These are phyloP conservation scores for Aspergillus viridinutans DNA, from an alignment of 2,329 filamentous ascomycete genomes.

Conservation along the genomic window DNA sequence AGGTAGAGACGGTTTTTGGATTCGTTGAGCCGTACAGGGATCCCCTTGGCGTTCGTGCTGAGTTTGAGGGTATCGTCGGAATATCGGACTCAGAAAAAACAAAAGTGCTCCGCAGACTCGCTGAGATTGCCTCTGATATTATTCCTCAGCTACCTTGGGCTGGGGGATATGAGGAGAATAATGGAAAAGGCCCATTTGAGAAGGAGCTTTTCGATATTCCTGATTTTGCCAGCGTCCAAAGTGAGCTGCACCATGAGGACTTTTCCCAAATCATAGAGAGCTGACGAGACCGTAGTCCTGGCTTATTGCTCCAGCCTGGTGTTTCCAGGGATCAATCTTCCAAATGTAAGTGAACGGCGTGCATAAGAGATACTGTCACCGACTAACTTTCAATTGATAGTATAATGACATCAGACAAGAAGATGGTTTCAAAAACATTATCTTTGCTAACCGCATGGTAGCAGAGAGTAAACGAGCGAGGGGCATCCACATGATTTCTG, in stretches of 20 bases:
- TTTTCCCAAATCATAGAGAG: neutral
- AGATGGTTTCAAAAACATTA: conserved; percentile 86
- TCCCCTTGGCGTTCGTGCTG: conserved; percentile 50
- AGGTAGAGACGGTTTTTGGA: conserved; percentile 51
- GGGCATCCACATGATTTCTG: conserved; percentile 11
- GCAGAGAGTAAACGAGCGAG: conserved; percentile 11
- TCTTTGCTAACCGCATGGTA: conserved; percentile 51
- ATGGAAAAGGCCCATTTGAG: conserved; percentile 33
- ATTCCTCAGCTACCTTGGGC: conserved; percentile 27
- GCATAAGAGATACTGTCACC: neutral
- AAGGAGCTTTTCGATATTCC: conserved; percentile 20
- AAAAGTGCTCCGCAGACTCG: conserved; percentile 10
- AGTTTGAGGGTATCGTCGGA: conserved; percentile 49
- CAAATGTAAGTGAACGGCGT: conserved; percentile 43
- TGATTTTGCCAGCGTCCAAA: conserved; percentile 16
- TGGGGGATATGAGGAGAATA: conserved; percentile 19
- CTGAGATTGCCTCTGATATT: conserved; percentile 5
- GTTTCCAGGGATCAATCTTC: conserved; percentile 43
- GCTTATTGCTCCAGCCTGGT: conserved; percentile 44
- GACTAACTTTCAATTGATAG: conserved; percentile 14
- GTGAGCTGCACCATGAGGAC: neutral
- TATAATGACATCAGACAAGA: conserved; percentile 76
- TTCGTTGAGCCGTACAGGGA: conserved; percentile 55
- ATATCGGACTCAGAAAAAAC: conserved; percentile 23
- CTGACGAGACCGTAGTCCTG: conserved; percentile 29